Evolutionary conservation across 352 stramenopile genomes (phyloP).

Genomic region (Thraustotheca clavata): DNA sequence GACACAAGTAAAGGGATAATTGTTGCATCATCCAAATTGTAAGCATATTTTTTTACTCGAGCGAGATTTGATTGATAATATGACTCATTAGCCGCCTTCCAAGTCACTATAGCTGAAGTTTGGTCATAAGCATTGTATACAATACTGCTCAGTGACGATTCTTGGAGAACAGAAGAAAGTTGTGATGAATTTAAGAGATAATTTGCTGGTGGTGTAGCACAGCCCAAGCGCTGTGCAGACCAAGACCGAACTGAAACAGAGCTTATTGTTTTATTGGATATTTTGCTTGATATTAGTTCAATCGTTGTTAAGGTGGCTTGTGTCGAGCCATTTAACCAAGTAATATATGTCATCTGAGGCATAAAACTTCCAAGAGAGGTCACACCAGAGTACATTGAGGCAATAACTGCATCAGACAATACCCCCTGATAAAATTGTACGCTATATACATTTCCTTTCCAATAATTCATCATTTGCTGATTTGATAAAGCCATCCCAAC

Average conservation of each 20-base stretch:
- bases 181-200: background rate
- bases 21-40: background rate
- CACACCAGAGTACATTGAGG: background rate
- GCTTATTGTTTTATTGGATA: background rate
- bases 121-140: slow-evolving; percentile 9
- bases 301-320: background rate
- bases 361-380: background rate
- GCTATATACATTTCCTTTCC: background rate
- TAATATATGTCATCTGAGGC: background rate
- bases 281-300: background rate
- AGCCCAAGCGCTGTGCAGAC: background rate
- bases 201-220: background rate
- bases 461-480: background rate
- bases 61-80: background rate
- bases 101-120: slow-evolving; percentile 2
- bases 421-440: background rate
- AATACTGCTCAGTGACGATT: background rate
- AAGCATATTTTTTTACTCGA: background rate
- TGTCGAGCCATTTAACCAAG: background rate
- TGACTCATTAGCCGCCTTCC: background rate
- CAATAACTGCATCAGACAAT: background rate
- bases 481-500: background rate
- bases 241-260: background rate
- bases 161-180: background rate
- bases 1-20: background rate